Evolutionary conservation across 176 grass and related monocot genomes (phyloP).

Genomic region (Eragrostis nindensis): DNA sequence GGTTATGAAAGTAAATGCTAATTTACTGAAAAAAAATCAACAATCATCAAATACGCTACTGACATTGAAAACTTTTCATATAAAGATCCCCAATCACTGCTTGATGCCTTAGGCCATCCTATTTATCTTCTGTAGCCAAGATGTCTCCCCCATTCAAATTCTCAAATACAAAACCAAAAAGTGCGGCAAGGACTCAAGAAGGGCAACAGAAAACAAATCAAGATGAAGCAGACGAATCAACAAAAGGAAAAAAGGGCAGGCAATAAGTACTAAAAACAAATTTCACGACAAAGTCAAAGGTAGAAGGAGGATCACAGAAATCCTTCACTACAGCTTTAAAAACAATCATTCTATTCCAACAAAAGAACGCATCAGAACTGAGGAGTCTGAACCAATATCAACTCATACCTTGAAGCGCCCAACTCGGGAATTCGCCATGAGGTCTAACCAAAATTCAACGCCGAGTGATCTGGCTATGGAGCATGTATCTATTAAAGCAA

Average conservation of each 20-base stretch:
- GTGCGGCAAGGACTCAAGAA: background rate
- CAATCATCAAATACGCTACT: background rate
- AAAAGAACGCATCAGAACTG: conserved; percentile 1
- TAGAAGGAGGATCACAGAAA: conserved; percentile 1
- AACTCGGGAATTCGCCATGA: conserved; percentile 52
- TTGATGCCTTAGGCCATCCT: background rate
- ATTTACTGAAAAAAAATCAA: conserved; percentile 26
- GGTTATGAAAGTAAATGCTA: background rate
- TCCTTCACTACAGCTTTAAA: background rate
- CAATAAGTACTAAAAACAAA: conserved; percentile 3
- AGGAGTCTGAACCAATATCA: conserved; percentile 25
- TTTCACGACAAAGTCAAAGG: background rate
- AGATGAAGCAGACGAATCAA: background rate
- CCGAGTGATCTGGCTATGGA: conserved; percentile 36
- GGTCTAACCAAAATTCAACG: conserved; percentile 25
- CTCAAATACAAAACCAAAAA: conserved; percentile 12
- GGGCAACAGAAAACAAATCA: conserved; percentile 1
- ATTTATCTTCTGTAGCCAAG: conserved; percentile 16
- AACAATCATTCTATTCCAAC: conserved; percentile 18
- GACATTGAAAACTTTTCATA: conserved; percentile 17
- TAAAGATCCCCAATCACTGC: background rate
- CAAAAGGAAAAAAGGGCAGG: background rate
- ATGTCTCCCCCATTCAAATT: background rate
- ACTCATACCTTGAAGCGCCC: conserved; percentile 60
- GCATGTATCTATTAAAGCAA: conserved; percentile 34